Percentiles rank a stretch among this genome's conserved stretches.
phyloP scores from a whole-genome alignment of 129 eudicot genomes.

The Logfia minima region DNA sequence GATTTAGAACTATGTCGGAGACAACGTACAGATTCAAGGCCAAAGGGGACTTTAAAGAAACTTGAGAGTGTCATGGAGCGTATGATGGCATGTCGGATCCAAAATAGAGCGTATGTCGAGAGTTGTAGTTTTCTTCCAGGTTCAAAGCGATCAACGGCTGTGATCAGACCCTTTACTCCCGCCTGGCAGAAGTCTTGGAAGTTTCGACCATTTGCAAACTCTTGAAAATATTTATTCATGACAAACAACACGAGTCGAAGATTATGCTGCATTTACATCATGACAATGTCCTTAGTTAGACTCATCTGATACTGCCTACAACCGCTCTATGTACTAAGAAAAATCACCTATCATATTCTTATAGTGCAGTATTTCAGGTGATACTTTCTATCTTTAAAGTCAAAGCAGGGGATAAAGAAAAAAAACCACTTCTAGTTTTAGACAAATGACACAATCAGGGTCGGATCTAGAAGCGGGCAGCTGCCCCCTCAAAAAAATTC shows the following conservation, averaged over 20 bases:
- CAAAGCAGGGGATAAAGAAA: not conserved
- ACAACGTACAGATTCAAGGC: conserved; percentile 87
- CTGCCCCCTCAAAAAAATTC: no score
- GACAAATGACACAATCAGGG: not conserved
- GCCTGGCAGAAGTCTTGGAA: conserved; percentile 96
- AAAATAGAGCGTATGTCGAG: conserved; percentile 87
- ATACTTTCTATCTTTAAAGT: not conserved
- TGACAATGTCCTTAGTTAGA: conserved; percentile 7
- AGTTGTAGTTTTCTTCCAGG: conserved; percentile 72
- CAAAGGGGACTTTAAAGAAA: conserved; percentile 81
- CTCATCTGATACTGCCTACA: not conserved
- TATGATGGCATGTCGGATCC: conserved; percentile 91
- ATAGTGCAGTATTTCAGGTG: not conserved
- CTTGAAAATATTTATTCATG: conserved; percentile 94
- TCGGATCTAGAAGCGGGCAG: no score
- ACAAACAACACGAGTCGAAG: conserved; percentile 87
- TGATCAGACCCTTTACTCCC: conserved; percentile 92
- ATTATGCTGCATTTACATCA: conserved; percentile 75
- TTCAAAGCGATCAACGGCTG: conserved; percentile 93
- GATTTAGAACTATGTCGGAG: conserved; percentile 1
- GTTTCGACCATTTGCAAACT: conserved; percentile 68
- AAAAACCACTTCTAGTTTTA: not conserved
- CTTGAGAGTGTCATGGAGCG: conserved; percentile 90
- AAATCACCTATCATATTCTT: not conserved
- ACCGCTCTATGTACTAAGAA: not conserved